These are phyloP conservation scores for Angophora floribunda DNA, from an alignment of 345 rosid species.

Conservation along the genomic window DNA sequence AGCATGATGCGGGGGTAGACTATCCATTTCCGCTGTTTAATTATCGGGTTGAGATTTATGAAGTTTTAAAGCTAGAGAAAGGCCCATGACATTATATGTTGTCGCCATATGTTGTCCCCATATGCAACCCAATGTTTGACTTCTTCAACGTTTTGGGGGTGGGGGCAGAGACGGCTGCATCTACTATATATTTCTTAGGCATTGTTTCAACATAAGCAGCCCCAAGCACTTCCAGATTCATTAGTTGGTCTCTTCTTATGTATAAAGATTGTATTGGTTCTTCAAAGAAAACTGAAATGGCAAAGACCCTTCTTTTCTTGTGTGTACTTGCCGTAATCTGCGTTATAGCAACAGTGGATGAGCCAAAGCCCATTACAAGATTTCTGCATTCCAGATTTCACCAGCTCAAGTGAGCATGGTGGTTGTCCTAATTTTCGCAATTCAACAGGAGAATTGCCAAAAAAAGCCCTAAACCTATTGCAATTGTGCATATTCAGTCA, in stretches of 20 bases:
- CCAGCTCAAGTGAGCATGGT: background rate
- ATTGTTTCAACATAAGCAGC: background rate
- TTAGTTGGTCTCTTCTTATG: background rate
- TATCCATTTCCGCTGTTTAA: background rate
- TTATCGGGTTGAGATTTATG: no score
- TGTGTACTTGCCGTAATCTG: background rate
- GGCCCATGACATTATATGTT: background rate
- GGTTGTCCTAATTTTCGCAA: conserved; percentile 2
- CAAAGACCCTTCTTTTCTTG: background rate
- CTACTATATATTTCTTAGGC: background rate
- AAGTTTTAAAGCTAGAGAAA: no score
- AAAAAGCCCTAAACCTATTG: no score
- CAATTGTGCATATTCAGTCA: no score
- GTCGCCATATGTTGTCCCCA: background rate
- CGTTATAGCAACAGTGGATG: background rate
- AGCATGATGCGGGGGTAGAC: background rate
- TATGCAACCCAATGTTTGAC: background rate
- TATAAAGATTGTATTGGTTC: background rate
- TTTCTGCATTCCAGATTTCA: background rate
- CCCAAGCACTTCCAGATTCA: background rate
- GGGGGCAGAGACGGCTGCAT: background rate
- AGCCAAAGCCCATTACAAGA: conserved; percentile 5
- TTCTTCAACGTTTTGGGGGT: background rate
- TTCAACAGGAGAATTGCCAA: no score
- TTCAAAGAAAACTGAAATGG: background rate